A percentile compares a stretch with the other conserved stretches of the same genome.
Evolutionary conservation across 164 flowering plant genomes (phyloP).

Genomic region (Liriodendron chinense): DNA sequence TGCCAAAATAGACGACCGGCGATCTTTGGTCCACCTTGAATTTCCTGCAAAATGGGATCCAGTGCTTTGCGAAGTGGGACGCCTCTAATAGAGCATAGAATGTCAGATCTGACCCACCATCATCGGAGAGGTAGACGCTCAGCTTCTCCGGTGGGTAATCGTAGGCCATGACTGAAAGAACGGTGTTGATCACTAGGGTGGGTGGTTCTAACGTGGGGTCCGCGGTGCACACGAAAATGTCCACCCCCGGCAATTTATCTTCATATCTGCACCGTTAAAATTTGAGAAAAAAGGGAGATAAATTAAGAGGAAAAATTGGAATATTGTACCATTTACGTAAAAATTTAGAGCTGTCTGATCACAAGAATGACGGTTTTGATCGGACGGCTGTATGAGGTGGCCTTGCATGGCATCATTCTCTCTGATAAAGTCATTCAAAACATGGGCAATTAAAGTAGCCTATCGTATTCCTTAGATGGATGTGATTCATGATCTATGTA

Average conservation of each 20-base stretch:
- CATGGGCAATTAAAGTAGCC: no score
- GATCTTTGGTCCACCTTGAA: conserved; percentile 32
- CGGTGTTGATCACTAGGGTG: conserved; percentile 34
- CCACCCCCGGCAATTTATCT: conserved; percentile 31
- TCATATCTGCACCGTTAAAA: conserved; percentile 8
- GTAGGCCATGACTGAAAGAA: conserved; percentile 41
- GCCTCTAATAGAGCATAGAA: conserved; percentile 50
- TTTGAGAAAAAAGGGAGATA: neutral
- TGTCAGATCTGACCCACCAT: conserved; percentile 41
- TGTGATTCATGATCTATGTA: no score
- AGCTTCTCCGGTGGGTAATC: conserved; percentile 42
- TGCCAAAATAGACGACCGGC: conserved; percentile 34
- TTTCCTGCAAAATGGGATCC: conserved; percentile 50
- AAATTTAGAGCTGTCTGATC: no score
- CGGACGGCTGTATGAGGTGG: no score
- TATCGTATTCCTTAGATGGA: no score
- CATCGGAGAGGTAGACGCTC: conserved; percentile 41
- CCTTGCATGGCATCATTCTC: no score
- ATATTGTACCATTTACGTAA: no score
- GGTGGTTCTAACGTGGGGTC: conserved; percentile 46
- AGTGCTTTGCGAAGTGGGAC: conserved; percentile 30
- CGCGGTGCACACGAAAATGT: conserved; percentile 49
- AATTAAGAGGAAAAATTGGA: neutral
- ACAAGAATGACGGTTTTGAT: no score
- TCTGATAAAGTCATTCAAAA: neutral